Evolutionary conservation across 1,284 basidiomycete species (phyloP).

Genomic region (Coriolopsis trogii): DNA sequence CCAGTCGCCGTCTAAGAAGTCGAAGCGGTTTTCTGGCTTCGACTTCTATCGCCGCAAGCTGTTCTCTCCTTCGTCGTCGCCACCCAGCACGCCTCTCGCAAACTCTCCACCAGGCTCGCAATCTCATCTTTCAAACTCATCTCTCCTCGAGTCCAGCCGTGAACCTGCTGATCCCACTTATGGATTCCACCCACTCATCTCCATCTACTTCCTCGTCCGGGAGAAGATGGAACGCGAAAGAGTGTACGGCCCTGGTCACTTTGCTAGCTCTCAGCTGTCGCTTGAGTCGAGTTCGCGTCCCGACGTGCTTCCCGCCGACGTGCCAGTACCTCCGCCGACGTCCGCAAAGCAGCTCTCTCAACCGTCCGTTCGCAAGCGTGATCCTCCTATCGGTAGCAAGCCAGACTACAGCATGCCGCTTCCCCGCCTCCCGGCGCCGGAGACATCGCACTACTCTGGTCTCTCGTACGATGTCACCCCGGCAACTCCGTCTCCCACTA

Average conservation of each 20-base stretch:
- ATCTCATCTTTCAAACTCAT: conserved; percentile 50
- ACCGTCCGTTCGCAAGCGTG: conserved; percentile 31
- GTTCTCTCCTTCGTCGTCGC: conserved; percentile 72
- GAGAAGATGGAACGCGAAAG: conserved; percentile 95
- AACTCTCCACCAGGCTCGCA: conserved; percentile 59
- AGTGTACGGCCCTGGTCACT: conserved; percentile 92
- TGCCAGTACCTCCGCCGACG: conserved; percentile 25
- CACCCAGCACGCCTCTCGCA: conserved; percentile 46
- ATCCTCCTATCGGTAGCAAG: conserved; percentile 38
- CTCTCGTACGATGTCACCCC: conserved; percentile 70
- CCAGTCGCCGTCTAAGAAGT: conserved; percentile 56
- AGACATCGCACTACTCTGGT: conserved; percentile 76
- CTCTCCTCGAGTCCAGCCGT: conserved; percentile 47
- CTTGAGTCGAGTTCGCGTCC: conserved; percentile 33
- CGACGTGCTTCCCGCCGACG: conserved; percentile 28
- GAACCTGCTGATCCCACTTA: conserved; percentile 82
- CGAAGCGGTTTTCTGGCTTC: conserved; percentile 84
- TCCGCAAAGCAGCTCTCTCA: conserved; percentile 33
- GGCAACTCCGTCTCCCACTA: conserved; percentile 55
- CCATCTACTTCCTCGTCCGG: conserved; percentile 94
- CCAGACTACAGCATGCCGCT: conserved; percentile 83
- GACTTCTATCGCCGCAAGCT: conserved; percentile 94
- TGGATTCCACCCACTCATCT: conserved; percentile 94
- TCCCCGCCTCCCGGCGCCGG: conserved; percentile 80
- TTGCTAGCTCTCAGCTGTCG: conserved; percentile 87